Conservation (phyloP, 164 flowering plant species). For the Cinnamomum micranthum region DNA sequence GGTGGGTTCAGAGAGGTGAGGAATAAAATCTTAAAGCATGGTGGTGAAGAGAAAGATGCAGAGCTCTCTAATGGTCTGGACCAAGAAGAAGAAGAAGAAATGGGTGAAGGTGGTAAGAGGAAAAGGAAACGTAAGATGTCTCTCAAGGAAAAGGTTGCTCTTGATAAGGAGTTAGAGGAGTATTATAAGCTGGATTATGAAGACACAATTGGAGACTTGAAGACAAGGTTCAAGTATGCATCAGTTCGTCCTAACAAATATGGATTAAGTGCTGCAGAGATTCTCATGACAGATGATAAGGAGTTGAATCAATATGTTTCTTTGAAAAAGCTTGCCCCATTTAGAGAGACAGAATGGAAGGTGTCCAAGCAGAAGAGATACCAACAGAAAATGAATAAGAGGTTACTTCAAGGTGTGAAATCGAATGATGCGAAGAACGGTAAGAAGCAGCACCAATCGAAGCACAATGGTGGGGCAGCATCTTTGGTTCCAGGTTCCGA, state of each 20-base stretch:
- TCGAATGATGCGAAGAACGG: slow-evolving; percentile 10
- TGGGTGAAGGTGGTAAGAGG: slow-evolving; percentile 35
- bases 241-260: slow-evolving; percentile 52
- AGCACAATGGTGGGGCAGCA: slow-evolving; percentile 12
- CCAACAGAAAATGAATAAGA: slow-evolving; percentile 40
- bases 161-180: slow-evolving; percentile 49
- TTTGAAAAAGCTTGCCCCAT: slow-evolving; percentile 82
- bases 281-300: slow-evolving; percentile 59
- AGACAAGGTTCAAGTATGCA: slow-evolving; percentile 80
- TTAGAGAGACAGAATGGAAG: slow-evolving; percentile 68
- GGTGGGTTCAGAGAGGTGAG: slow-evolving; percentile 56
- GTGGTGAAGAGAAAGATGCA: slow-evolving; percentile 18
- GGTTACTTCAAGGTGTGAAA: slow-evolving; percentile 23
- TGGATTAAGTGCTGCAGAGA: slow-evolving; percentile 56
- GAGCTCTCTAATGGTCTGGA: slow-evolving; percentile 1
- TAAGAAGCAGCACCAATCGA: slow-evolving; percentile 23
- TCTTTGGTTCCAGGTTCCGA: slow-evolving; percentile 7
- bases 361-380: slow-evolving; percentile 44
- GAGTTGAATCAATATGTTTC: slow-evolving; percentile 88
- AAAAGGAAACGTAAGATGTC: slow-evolving; percentile 53
- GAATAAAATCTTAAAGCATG: slow-evolving; percentile 33
- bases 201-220: slow-evolving; percentile 78
- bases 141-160: slow-evolving; percentile 35
- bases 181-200: slow-evolving; percentile 84
- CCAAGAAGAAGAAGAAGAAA: slow-evolving; percentile 18